These are phyloP conservation scores for Globisporangium heterothallicum DNA, from an alignment of 352 stramenopile species.

Conservation along the genomic window DNA sequence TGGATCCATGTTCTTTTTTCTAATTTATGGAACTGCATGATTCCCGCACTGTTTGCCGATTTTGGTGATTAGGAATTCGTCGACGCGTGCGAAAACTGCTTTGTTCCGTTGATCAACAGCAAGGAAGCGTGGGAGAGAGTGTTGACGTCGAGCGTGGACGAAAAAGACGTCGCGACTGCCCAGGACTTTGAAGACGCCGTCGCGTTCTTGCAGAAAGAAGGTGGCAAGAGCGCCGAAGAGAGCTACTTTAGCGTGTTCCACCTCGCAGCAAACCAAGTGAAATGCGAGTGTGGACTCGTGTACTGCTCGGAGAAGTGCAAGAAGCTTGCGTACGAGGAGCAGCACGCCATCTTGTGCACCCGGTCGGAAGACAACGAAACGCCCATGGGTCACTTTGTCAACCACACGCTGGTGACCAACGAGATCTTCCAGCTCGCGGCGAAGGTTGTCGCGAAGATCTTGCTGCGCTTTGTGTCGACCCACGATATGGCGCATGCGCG, in stretches of 20 bases:
- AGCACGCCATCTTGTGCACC: slow-evolving; percentile 82
- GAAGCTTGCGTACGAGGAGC: slow-evolving; percentile 52
- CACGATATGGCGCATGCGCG: slow-evolving; percentile 49
- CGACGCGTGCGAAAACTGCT: slow-evolving; percentile 77
- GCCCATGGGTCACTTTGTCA: slow-evolving; percentile 77
- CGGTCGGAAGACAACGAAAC: slow-evolving; percentile 34
- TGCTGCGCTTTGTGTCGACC: slow-evolving; percentile 50
- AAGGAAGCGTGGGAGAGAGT: slow-evolving; percentile 54
- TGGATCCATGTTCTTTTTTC: slow-evolving; percentile 7
- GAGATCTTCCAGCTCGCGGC: slow-evolving; percentile 92
- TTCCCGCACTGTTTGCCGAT: no score
- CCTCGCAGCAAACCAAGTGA: slow-evolving; percentile 43
- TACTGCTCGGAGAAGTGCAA: slow-evolving; percentile 86
- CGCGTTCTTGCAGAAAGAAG: slow-evolving; percentile 57
- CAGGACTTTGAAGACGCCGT: slow-evolving; percentile 56
- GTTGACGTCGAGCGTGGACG: slow-evolving; percentile 28
- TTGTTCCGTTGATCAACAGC: slow-evolving; percentile 66
- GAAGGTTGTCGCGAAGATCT: slow-evolving; percentile 79
- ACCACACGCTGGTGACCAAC: slow-evolving; percentile 84
- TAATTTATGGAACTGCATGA: slow-evolving; percentile 10
- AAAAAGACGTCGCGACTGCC: slow-evolving; percentile 35
- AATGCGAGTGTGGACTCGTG: slow-evolving; percentile 65
- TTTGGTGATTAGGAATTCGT: slow-evolving; percentile 37
- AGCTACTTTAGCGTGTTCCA: slow-evolving; percentile 73
- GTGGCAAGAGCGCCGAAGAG: slow-evolving; percentile 53